Evolutionary conservation across 2,329 filamentous ascomycete genomes (phyloP), one percentile per base, ranked within the genome.

Genomic region (Boeremia exigua): DNA sequence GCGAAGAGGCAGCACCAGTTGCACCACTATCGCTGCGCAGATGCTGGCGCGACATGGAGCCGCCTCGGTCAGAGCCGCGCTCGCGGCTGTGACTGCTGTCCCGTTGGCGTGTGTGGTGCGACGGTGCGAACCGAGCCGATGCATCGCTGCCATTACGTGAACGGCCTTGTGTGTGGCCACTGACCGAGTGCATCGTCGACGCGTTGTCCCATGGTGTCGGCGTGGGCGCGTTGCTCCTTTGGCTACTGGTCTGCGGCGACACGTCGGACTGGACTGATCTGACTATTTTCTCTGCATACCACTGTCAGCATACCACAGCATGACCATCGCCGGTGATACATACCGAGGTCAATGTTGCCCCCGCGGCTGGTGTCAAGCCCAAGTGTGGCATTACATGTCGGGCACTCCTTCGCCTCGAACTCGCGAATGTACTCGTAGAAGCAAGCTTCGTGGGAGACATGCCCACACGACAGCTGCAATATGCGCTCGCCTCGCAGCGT

Each of bases 391-490:
- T 96, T 90, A 77, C 95, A 99, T 62, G 91, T 90, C 27, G 95
- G 95, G 77, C 95, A 99, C 70, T 92, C 93, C 70, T 98, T 92
- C 48, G 91, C 91, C 65, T 98, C 93, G 56, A 94, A 90, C 71
- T 97, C 94, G 70, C 91, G 90, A 68, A 99, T 96, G 73, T 96
- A 97, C 77, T 99, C 95, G 79, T 98, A 98, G 74, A 99, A 98
- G 78, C 95, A 99, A 32, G 94, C 95, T 76, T 98, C 95, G 74
- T 99, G 95, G 10, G 94, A 92, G 57, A 99, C 94, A 77, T 99
- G 95, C n/a, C 88, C 86, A 77, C 95, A 99, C 6, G 93, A 96
- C 70, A 99, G 95, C 74, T 98, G 95, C 49, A 99, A 81, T 59
- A 99, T 92, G 64, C 92, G 88, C 79, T 99, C 95, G 56, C 95